Evolutionary conservation across 257 asterid species (phyloP), one percentile per base, ranked within the genome.

Genomic region (Eucommia ulmoides): DNA sequence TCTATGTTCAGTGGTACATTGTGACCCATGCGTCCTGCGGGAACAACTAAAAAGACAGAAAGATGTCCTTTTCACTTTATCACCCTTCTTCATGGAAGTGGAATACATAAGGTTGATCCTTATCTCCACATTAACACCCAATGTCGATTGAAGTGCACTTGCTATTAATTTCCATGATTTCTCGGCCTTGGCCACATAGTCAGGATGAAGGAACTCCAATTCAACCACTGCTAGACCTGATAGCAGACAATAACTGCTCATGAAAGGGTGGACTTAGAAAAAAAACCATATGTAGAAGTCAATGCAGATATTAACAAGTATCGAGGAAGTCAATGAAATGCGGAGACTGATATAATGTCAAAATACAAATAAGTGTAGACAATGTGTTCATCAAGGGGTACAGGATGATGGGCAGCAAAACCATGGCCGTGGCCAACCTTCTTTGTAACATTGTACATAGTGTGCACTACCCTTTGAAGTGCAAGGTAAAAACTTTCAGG

Each of bases 111-210:
- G 75, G 45, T 73, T 66, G 66, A 81, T 73, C 55, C 93, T 75
- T 64, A 86, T 76, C 61, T 91, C 95, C 33, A 91, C 81, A 45
- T 79, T 86, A 61, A 73, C 69, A 33, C 86, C 87, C 20, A 91
- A 71, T 22, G 70, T 59, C n/a, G 51, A 67, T 60, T 91, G 96
- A 52, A 91, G 88, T 14, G 88, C 81, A 47, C 77, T 71, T 1
- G 98, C 92, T 20, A 86, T 86, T 54, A 55, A 63, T 69, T 91
- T 86, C 98, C 96, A 86, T 1, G 81, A 76, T 45, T 77, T 81
- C 66, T 86, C 96, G 2, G 96, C 96, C 71, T 74, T 83, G 0
- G 77, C 65, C 19, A 76, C 81, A 26, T 81, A 59, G 48, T 83
- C 73, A 2, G 80, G 80, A 64, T 51, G 75, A 65, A 58, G 74